A percentile compares a stretch with the other conserved stretches of the same genome.
Evolutionary conservation across 257 asterid genomes (phyloP).

Genomic region (Cynanchum wilfordii): DNA sequence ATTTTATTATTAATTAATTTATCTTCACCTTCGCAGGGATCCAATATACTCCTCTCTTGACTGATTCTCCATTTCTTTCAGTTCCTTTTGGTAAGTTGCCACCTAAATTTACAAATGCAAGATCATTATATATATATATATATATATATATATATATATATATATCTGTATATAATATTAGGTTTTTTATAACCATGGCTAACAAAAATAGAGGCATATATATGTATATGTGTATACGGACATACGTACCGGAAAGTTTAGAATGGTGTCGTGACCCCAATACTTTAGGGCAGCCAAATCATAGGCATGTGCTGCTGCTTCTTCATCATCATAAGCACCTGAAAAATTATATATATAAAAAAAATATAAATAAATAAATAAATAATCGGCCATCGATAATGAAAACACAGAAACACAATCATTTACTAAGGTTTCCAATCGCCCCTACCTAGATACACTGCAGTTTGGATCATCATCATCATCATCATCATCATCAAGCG

Average conservation of each 20-base stretch:
- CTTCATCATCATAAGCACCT: conserved; percentile 91
- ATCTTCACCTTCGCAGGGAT: conserved; percentile 57
- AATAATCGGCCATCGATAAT: no score
- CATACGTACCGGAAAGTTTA: conserved; percentile 60
- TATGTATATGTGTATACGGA: no score
- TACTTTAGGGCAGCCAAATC: conserved; percentile 88
- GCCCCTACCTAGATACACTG: conserved; percentile 69
- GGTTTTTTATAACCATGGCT: neutral
- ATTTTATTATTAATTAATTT: neutral
- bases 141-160: no score
- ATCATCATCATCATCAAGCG: conserved; percentile 10
- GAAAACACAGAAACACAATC: no score
- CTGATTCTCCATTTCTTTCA: conserved; percentile 59
- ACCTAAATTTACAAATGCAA: conserved; percentile 29
- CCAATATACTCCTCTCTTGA: conserved; percentile 90
- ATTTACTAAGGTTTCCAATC: neutral
- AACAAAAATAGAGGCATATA: no score
- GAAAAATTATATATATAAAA: neutral
- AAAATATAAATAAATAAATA: no score
- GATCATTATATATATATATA: neutral
- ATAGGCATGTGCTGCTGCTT: conserved; percentile 81
- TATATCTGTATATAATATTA: no score
- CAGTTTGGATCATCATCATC: conserved; percentile 23
- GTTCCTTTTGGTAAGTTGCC: conserved; percentile 55
- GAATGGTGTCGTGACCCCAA: conserved; percentile 81